A percentile compares a stretch with the other conserved stretches of the same genome.
Conservation (phyloP, 306 rosid genomes). For the Hylodesmum podocarpum region DNA sequence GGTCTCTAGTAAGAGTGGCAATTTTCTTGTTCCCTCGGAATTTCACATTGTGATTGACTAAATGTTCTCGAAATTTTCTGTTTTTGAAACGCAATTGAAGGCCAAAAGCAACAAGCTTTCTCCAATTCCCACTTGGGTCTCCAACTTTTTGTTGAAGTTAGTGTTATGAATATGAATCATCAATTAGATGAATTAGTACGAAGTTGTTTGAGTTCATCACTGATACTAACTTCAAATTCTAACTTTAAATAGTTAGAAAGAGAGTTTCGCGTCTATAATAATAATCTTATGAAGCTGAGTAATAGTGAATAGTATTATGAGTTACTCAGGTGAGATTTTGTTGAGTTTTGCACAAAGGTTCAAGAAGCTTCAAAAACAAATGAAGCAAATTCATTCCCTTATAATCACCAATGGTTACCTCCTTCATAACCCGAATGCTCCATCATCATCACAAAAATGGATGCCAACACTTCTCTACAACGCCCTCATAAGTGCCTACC, state of each 20-base stretch:
- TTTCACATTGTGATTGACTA: background rate
- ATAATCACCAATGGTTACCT: constrained; percentile 52
- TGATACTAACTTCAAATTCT: too few species aligned
- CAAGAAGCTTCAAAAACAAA: constrained; percentile 34
- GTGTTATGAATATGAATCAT: too few species aligned
- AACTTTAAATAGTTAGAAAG: too few species aligned
- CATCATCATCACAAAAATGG: constrained; percentile 45
- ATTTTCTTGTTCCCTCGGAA: background rate
- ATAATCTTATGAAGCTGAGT: too few species aligned
- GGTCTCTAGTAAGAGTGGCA: background rate
- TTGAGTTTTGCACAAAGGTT: constrained; percentile 65
- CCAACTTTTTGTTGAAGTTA: background rate
- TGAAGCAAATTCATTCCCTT: constrained; percentile 66
- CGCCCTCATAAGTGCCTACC: constrained; percentile 59
- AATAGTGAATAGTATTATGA: constrained; percentile 5
- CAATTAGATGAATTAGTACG: too few species aligned
- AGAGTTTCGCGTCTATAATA: too few species aligned
- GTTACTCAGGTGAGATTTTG: constrained; percentile 41
- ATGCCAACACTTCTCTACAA: constrained; percentile 64
- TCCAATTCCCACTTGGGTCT: background rate
- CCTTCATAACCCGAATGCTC: constrained; percentile 24
- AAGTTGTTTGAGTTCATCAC: too few species aligned
- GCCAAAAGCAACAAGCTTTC: background rate
- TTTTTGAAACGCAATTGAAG: background rate
- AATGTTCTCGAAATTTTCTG: too few species aligned